These are phyloP conservation scores for Mortierella sp. DNA, from an alignment of 371 early-diverging fungal genomes.

Conservation along the genomic window DNA sequence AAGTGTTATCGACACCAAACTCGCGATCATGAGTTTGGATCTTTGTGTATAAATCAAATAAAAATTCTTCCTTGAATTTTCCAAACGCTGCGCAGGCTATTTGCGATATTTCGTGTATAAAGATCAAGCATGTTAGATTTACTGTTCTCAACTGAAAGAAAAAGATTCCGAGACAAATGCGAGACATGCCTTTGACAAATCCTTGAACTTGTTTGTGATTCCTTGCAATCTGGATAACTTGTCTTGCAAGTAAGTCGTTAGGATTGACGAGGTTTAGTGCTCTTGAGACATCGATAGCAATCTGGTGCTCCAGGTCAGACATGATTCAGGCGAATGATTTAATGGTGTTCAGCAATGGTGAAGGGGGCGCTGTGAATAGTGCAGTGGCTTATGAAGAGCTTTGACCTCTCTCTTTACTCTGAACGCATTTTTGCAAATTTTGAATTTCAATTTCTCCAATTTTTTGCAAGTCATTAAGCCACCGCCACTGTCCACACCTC, in stretches of 20 bases:
- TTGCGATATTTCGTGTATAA: background rate
- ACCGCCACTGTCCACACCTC: background rate
- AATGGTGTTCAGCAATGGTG: background rate
- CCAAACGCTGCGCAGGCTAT: constrained; percentile 73
- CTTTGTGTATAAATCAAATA: constrained; percentile 61
- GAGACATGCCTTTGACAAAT: constrained; percentile 63
- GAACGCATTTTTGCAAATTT: too few species aligned
- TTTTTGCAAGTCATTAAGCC: background rate
- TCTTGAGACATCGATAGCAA: constrained; percentile 72
- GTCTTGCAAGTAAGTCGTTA: constrained; percentile 69
- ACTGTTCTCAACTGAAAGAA: background rate
- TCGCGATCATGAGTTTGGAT: constrained; percentile 58
- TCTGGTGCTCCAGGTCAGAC: constrained; percentile 64
- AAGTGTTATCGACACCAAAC: constrained; percentile 35
- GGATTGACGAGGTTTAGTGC: constrained; percentile 70
- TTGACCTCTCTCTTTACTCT: background rate
- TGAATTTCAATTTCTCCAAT: too few species aligned
- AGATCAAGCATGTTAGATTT: background rate
- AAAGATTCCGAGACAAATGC: background rate
- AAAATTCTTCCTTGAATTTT: constrained; percentile 66
- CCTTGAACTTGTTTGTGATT: constrained; percentile 64
- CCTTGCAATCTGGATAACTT: constrained; percentile 71
- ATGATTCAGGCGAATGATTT: constrained; percentile 10
- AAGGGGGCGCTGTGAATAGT: background rate
- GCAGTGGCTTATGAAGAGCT: background rate